Base-by-base conservation (phyloP, 805 yeast genomes). In the Sugiyamaella marilandica region DNA sequence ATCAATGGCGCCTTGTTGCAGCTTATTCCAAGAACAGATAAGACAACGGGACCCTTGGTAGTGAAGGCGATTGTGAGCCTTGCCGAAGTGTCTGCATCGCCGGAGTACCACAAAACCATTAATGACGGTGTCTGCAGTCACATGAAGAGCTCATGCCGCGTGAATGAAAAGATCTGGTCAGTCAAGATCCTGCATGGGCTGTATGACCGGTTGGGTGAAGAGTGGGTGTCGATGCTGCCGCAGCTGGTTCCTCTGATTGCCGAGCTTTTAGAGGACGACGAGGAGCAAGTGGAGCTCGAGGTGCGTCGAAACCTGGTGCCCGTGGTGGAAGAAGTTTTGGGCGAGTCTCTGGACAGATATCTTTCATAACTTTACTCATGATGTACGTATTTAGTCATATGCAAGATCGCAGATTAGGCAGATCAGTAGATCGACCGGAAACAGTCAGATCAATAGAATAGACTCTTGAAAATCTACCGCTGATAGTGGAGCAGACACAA, bases 211-310 rank as follows among this genome's bases (percentile, higher is more conserved):
- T 85, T 90, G 62, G 97, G 98, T 51, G 98, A 94, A 63, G 88
- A 84, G 67, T 94, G 98, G 99, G 77, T 94, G 59, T 74, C 85
- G 33, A 77, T 87, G 74, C 76, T 94, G 62, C 99, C 99, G 21
- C 97, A 91, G 65, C 78, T 94, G 61, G 96, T 94, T 57, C 99
- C 99, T 33, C 79, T 88, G 55, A 88, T 94, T 68, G 97, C 98
- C 7, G 99, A 94, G 71, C 73, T 94, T 53, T 76, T 94, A 57
- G 99, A 94, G 65, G 98, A 91, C 66, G 98, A 94, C 55, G 95
- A 91, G 57, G 99, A 94, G 68, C 82, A 79, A 47, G 96, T 94
- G 31, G 98, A 94, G 69, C 67, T 81, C 65, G 97, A 90, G 70
- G 97, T 90, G 2, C 84, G 97, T 71, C 79, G 84, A 34, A 96